phyloP scores from a whole-genome alignment of 2,329 filamentous ascomycete genomes.

The Aspergillus chevalieri region DNA sequence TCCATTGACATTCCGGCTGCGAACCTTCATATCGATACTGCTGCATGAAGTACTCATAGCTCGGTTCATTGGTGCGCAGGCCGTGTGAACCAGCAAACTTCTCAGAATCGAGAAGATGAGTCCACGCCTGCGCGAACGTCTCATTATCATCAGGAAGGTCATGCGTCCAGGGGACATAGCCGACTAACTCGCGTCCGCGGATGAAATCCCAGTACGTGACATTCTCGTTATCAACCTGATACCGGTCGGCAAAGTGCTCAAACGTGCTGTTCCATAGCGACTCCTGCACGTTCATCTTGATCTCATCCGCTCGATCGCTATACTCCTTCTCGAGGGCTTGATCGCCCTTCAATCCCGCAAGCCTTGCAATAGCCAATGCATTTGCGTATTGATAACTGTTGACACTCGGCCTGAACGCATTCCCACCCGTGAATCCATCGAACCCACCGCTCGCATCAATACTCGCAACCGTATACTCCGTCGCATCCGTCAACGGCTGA shows the following conservation, averaged over 20 bases:
- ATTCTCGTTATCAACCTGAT: constrained; percentile 32
- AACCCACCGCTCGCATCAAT: constrained; percentile 33
- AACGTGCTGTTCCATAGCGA: constrained; percentile 41
- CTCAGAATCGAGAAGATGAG: constrained; percentile 25
- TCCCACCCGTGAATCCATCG: constrained; percentile 38
- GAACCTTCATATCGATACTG: constrained; percentile 29
- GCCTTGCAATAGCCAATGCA: constrained; percentile 35
- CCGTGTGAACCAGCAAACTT: constrained; percentile 32
- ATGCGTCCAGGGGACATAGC: constrained; percentile 40
- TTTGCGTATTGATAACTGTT: constrained; percentile 43
- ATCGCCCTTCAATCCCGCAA: constrained; percentile 29
- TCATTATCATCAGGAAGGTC: constrained; percentile 35
- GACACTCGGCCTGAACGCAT: constrained; percentile 40
- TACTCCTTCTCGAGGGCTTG: constrained; percentile 13
- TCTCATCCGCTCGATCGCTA: constrained; percentile 24
- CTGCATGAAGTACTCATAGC: constrained; percentile 41
- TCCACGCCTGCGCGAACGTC: constrained; percentile 26
- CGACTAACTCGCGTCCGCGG: constrained; percentile 40
- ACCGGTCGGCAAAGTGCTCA: constrained; percentile 41
- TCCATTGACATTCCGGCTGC: constrained; percentile 40
- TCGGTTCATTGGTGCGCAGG: constrained; percentile 39
- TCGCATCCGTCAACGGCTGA: constrained; percentile 40
- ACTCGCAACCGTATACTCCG: constrained; percentile 42
- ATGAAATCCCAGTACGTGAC: constrained; percentile 33
- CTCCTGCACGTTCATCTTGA: constrained; percentile 35